phyloP scores from a whole-genome alignment of 2,329 filamentous ascomycete genomes.

The Penicillium paneum region DNA sequence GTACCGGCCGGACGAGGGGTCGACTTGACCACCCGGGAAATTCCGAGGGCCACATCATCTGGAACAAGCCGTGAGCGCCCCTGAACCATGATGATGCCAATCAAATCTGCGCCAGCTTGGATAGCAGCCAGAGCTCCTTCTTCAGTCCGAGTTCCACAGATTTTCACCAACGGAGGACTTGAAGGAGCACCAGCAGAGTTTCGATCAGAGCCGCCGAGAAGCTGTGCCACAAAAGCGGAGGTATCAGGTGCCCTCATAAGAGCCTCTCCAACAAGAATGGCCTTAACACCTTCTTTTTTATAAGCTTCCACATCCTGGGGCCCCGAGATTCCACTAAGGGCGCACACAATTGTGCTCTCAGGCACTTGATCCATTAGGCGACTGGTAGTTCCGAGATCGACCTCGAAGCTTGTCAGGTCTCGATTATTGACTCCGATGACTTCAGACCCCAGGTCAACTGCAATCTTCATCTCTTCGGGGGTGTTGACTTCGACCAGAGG shows the following conservation, averaged over 20 bases:
- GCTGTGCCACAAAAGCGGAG: conserved; percentile 73
- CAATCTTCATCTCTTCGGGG: conserved; percentile 84
- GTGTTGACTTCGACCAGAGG: conserved; percentile 96
- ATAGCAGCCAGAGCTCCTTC: conserved; percentile 79
- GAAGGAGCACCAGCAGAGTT: conserved; percentile 18
- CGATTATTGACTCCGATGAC: conserved; percentile 98
- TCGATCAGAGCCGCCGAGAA: conserved; percentile 61
- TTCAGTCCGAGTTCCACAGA: conserved; percentile 83
- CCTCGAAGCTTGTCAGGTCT: conserved; percentile 93
- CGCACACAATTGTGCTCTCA: conserved; percentile 81
- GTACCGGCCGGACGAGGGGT: conserved; percentile 31
- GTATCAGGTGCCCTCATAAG: conserved; percentile 90
- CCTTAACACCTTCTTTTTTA: conserved; percentile 83
- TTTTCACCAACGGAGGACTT: conserved; percentile 71
- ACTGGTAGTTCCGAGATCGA: conserved; percentile 88
- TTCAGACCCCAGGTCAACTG: conserved; percentile 79
- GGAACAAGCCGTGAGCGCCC: conserved; percentile 76
- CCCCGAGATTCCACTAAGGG: conserved; percentile 87
- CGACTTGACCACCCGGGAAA: conserved; percentile 71
- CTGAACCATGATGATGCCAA: conserved; percentile 88
- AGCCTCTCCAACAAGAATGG: conserved; percentile 90
- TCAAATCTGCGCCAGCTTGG: conserved; percentile 81
- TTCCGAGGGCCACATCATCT: conserved; percentile 72
- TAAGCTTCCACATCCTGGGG: conserved; percentile 85
- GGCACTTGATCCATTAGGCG: conserved; percentile 84